Base-by-base conservation (phyloP, 768 basidiomycete species). In the Boletus subparvulus region DNA sequence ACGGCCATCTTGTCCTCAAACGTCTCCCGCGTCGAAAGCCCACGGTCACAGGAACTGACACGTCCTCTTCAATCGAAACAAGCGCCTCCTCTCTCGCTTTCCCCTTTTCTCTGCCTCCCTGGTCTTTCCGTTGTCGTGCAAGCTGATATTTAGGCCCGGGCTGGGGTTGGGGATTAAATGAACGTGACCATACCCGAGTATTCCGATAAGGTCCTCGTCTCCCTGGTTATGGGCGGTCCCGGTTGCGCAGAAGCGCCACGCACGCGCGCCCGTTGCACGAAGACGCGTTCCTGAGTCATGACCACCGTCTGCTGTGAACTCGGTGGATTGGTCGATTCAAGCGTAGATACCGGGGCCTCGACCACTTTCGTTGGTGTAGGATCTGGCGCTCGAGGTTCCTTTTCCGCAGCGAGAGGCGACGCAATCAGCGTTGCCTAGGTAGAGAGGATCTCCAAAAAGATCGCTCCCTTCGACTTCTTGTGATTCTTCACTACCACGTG, bases 401-500 rank as follows among this genome's bases (percentile, higher is more conserved):
- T 68, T 10, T 37, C 49, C 10, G 41, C 24, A 24, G 6, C 17
- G 1, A 13, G 45, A 40, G 69, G 65, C 17, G 69, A 65, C 1
- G 60, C 60, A 6, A 73, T 47, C 40, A 71, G 26, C 0, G 70
- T 71, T 30, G 57, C 58, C 26, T 73, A 69, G 6, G 71, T 71
- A 48, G 62, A 56, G 11, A 32, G 48, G 1, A 43, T 65, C 64
- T 8, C 66, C 69, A 46, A 72, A 70, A 6, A 64, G 57, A 49
- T 66, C 66, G 5, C 47, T 48, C 4, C 45, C 68, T 52, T 61
- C 54, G 10, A 63, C 26, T 19, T 59, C 58, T 35, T 49, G 33
- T 14, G 58, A 60, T 26, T 32, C 44, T 24, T 51, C 51, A 2
- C 6, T 7, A 14, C 17, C 47, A n/a, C 7, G n/a, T n/a, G n/a